A percentile compares a stretch with the other conserved stretches of the same genome.
Conservation (phyloP, 768 basidiomycete species). For the Hygrocybe coccinea region DNA sequence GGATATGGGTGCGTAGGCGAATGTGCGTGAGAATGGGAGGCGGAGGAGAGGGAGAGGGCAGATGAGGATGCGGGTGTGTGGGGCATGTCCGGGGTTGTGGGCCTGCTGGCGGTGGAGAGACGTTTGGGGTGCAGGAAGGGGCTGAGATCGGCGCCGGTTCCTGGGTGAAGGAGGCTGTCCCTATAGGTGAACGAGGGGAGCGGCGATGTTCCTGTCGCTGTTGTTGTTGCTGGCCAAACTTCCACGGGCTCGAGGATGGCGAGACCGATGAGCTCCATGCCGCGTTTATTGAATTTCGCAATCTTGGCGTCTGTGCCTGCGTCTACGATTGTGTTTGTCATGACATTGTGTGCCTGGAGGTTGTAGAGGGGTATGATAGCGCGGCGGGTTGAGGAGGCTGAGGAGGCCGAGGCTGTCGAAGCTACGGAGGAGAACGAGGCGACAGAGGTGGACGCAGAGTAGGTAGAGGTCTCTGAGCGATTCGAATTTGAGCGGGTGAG, state of each 20-base stretch:
- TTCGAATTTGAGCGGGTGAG: slow-evolving; percentile 53
- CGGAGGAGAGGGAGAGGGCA: slow-evolving; percentile 6
- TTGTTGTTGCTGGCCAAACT: slow-evolving; percentile 47
- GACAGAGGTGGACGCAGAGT: slow-evolving; percentile 41
- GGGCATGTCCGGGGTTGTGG: slow-evolving; percentile 3
- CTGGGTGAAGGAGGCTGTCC: background rate
- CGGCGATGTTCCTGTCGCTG: background rate
- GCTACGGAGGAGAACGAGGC: slow-evolving; percentile 34
- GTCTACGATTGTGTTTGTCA: slow-evolving; percentile 81
- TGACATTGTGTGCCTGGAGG: slow-evolving; percentile 80
- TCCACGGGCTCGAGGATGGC: slow-evolving; percentile 79
- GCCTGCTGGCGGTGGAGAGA: background rate
- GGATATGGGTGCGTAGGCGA: background rate
- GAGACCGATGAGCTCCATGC: slow-evolving; percentile 73
- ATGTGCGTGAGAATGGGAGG: slow-evolving; percentile 5
- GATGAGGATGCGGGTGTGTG: slow-evolving; percentile 12
- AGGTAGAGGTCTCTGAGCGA: slow-evolving; percentile 48
- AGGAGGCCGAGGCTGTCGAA: slow-evolving; percentile 7
- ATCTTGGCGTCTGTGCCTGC: slow-evolving; percentile 86
- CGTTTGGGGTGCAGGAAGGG: slow-evolving; percentile 1
- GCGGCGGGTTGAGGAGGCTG: slow-evolving; percentile 39
- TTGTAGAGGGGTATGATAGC: slow-evolving; percentile 85
- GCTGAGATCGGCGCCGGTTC: background rate
- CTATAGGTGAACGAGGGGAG: background rate
- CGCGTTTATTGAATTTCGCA: slow-evolving; percentile 67